Percentiles rank a stretch among this genome's conserved stretches.
Conservation (phyloP, 257 asterid species). For the Nicotiana tomentosiformis region DNA sequence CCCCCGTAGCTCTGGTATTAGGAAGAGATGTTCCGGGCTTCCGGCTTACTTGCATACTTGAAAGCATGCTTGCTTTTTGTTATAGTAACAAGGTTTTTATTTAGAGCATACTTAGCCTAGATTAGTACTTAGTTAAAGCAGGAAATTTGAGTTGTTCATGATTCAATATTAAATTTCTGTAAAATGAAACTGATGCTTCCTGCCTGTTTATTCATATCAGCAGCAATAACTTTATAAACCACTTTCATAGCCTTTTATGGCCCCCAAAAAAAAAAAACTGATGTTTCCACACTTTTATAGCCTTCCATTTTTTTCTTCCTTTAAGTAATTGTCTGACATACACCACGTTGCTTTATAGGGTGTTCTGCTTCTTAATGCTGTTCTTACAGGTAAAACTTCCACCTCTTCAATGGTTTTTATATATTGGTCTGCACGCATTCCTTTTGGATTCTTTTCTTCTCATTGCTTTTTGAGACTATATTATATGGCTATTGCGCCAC, state of each 20-base stretch:
- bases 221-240: neutral
- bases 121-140: neutral
- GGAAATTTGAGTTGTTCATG: neutral
- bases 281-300: neutral
- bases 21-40: neutral
- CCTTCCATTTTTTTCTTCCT: neutral
- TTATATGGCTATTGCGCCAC: neutral
- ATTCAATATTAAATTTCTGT: neutral
- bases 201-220: neutral
- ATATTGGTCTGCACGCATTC: neutral
- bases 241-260: neutral
- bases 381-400: conserved; percentile 63
- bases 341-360: conserved; percentile 46
- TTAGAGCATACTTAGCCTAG: neutral
- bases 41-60: neutral
- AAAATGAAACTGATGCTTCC: neutral
- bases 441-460: neutral
- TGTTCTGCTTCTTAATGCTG: conserved; percentile 91
- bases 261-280: too few species aligned
- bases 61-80: neutral
- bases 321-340: conserved; percentile 17
- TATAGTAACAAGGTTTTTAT: neutral
- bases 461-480: neutral
- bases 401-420: neutral
- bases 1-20: neutral